phyloP scores from a whole-genome alignment of 441 rosid species.

The Omphalea diandra region DNA sequence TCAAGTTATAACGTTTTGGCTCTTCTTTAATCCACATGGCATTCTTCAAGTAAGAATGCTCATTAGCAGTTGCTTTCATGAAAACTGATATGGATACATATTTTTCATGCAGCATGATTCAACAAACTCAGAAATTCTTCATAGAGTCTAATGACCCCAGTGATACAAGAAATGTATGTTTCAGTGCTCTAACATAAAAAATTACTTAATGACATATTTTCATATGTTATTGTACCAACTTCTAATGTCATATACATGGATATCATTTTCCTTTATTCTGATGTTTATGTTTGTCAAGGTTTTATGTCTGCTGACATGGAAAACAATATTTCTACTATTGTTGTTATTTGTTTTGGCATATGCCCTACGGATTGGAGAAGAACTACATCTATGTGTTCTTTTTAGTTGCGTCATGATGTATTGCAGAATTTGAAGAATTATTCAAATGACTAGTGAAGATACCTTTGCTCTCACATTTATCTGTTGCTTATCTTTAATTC shows the following conservation, averaged over 20 bases:
- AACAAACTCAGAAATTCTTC: constrained; percentile 71
- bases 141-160: constrained; percentile 56
- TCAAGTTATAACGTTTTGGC: constrained; percentile 7
- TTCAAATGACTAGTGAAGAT: not conserved
- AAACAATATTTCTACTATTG: not conserved
- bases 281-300: not conserved
- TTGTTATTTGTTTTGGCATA: not conserved
- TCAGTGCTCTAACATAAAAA: constrained; percentile 20
- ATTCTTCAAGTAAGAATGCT: constrained; percentile 7
- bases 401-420: not conserved
- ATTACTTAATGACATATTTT: not conserved
- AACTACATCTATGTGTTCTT: constrained; percentile 1
- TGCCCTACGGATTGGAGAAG: not conserved
- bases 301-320: not conserved
- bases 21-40: constrained; percentile 10
- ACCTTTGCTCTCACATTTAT: not conserved
- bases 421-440: not conserved
- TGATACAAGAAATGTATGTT: constrained; percentile 80
- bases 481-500: not conserved
- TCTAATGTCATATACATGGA: not conserved
- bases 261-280: not conserved
- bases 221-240: not conserved
- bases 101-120: constrained; percentile 66
- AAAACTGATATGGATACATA: constrained; percentile 32
- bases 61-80: not conserved